Evolutionary conservation across 177 flowering plant genomes (phyloP).

Genomic region (Vitis hybrid): DNA sequence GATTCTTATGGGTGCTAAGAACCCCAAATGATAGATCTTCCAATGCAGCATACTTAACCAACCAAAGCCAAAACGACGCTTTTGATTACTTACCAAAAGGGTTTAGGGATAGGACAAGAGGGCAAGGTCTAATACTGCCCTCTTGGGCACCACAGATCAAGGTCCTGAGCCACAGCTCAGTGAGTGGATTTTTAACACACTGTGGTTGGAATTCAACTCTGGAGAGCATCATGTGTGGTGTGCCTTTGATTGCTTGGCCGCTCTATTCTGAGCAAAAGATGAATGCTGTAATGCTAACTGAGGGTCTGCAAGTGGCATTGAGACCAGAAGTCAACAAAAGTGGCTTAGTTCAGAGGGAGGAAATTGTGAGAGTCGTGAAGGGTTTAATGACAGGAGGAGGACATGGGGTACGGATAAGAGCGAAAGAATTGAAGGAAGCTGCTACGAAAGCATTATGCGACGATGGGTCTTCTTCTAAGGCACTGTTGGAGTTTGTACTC

Average conservation of each 20-base stretch:
- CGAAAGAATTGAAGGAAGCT: conserved; percentile 24
- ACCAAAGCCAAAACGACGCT: no score
- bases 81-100: no score
- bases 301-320: conserved; percentile 27
- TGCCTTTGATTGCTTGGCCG: conserved; percentile 55
- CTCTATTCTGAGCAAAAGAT: conserved; percentile 44
- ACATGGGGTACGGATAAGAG: conserved; percentile 8
- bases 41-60: conserved; percentile 6
- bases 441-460: conserved; percentile 10
- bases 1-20: conserved; percentile 50
- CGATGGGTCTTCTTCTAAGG: conserved; percentile 27
- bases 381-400: conserved; percentile 47
- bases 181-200: conserved; percentile 16
- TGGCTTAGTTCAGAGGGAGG: conserved; percentile 28
- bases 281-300: conserved; percentile 35
- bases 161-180: no score
- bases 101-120: no score
- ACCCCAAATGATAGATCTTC: conserved; percentile 28
- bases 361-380: conserved; percentile 24
- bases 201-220: conserved; percentile 38
- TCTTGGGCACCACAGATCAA: no score
- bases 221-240: conserved; percentile 24
- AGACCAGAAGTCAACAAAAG: conserved; percentile 16
- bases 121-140: no score
- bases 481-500: conserved; percentile 18